Conservation (phyloP, 176 grass and related monocot species). For the Alloteropsis semialata region DNA sequence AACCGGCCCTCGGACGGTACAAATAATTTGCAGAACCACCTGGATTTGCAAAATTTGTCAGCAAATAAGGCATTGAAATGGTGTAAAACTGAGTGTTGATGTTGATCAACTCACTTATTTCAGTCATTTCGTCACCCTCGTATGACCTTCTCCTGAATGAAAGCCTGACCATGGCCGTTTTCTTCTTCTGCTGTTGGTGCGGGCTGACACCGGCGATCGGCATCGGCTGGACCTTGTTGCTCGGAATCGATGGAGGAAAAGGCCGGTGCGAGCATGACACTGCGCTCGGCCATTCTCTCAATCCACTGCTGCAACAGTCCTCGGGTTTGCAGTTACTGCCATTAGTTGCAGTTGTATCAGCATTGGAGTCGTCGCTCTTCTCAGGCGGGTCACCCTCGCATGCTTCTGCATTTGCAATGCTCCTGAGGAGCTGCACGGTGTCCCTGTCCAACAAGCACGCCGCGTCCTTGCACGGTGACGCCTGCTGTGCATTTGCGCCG, state of each 20-base stretch:
- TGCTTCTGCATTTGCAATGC: slow-evolving; percentile 43
- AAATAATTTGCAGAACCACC: slow-evolving; percentile 73
- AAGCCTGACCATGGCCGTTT: slow-evolving; percentile 71
- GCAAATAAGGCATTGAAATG: neutral
- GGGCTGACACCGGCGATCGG: slow-evolving; percentile 44
- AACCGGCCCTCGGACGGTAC: slow-evolving; percentile 67
- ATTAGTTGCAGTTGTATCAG: neutral
- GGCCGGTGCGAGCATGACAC: slow-evolving; percentile 47
- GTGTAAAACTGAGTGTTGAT: neutral
- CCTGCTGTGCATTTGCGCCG: slow-evolving; percentile 18
- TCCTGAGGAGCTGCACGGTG: slow-evolving; percentile 34
- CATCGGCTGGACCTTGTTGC: slow-evolving; percentile 73
- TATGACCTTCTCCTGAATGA: slow-evolving; percentile 86
- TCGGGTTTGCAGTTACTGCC: neutral
- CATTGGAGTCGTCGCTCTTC: neutral
- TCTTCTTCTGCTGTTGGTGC: slow-evolving; percentile 77
- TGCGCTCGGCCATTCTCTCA: slow-evolving; percentile 26
- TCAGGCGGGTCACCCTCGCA: slow-evolving; percentile 3
- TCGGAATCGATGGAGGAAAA: slow-evolving; percentile 32
- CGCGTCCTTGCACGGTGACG: slow-evolving; percentile 18
- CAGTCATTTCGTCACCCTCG: slow-evolving; percentile 88
- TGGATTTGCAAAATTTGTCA: slow-evolving; percentile 27
- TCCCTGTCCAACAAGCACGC: slow-evolving; percentile 24
- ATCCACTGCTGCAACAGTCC: neutral
- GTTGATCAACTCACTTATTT: slow-evolving; percentile 57